These are phyloP conservation scores for Pulveroboletus ravenelii DNA, from an alignment of 768 basidiomycete genomes.

Conservation along the genomic window DNA sequence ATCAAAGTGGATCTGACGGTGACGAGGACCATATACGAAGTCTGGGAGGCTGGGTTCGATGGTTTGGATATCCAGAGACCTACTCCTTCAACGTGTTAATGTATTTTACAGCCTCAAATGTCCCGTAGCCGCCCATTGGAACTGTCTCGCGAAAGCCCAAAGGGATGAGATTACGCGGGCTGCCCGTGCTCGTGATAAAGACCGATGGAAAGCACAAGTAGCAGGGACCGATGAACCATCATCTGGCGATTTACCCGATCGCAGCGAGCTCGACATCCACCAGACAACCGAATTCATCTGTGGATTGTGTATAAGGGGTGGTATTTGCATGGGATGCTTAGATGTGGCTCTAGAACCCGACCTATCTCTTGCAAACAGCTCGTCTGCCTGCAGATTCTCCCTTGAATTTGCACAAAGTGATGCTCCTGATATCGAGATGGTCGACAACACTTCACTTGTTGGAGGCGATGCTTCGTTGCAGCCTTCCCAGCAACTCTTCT, in stretches of 20 bases:
- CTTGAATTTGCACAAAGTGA: constrained; percentile 6
- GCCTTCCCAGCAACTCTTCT: constrained; percentile 48
- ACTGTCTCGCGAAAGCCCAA: constrained; percentile 59
- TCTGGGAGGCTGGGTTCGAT: constrained; percentile 81
- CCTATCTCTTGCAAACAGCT: constrained; percentile 20
- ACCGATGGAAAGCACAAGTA: constrained; percentile 33
- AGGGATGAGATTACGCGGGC: constrained; percentile 72
- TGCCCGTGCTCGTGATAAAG: constrained; percentile 47
- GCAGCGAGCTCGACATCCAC: constrained; percentile 41
- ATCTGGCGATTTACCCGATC: constrained; percentile 38
- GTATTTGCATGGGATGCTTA: constrained; percentile 73
- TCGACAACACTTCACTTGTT: constrained; percentile 18
- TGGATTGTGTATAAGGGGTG: constrained; percentile 67
- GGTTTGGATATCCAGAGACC: constrained; percentile 42
- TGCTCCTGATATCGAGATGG: constrained; percentile 34
- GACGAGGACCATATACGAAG: constrained; percentile 46
- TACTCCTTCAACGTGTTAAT: constrained; percentile 8
- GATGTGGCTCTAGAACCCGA: constrained; percentile 52
- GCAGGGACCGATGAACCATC: constrained; percentile 18
- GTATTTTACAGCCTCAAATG: constrained; percentile 58
- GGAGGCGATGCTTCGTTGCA: constrained; percentile 17
- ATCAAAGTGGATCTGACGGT: constrained; percentile 45
- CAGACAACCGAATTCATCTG: constrained; percentile 81
- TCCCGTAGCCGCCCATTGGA: constrained; percentile 74
- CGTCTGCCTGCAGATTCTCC: not conserved